Conservation (phyloP, 2,329 filamentous ascomycete genomes). For the Apiospora aurea region DNA sequence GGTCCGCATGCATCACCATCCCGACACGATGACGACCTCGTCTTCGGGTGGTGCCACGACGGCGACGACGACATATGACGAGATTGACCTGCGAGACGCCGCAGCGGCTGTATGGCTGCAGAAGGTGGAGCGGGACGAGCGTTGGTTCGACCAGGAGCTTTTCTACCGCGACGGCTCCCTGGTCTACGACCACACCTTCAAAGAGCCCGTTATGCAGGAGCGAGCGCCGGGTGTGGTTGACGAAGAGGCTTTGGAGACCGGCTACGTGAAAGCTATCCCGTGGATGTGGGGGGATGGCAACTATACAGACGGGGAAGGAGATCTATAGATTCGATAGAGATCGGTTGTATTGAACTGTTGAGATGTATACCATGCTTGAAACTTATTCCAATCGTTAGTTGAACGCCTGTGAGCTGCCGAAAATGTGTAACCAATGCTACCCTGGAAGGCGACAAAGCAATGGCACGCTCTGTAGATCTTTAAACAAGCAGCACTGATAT, state of each 20-base stretch:
- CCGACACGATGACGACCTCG: not conserved
- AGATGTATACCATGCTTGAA: not conserved
- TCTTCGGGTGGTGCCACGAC: not conserved
- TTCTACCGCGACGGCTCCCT: slow-evolving; percentile 24
- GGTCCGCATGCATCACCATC: not conserved
- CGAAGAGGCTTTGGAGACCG: slow-evolving; percentile 27
- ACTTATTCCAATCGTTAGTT: too few species aligned
- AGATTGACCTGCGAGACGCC: not conserved
- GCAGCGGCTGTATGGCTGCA: not conserved
- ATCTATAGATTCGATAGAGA: not conserved
- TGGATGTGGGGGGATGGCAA: slow-evolving; percentile 2
- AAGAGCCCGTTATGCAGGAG: slow-evolving; percentile 29
- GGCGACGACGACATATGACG: slow-evolving; percentile 2
- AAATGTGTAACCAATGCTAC: not conserved
- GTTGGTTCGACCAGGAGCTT: slow-evolving; percentile 37
- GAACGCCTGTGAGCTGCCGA: not conserved
- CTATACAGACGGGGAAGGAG: not conserved
- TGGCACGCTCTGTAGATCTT: too few species aligned
- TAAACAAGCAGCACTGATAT: too few species aligned
- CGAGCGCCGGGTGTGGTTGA: slow-evolving; percentile 29
- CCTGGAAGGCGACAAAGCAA: too few species aligned
- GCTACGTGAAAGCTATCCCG: slow-evolving; percentile 22
- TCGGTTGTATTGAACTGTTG: not conserved
- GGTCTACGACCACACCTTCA: slow-evolving; percentile 29
- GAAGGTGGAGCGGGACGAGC: slow-evolving; percentile 28